Evolutionary conservation across 2,329 filamentous ascomycete species (phyloP), one percentile per base, ranked within the genome.

Genomic region (Anthostomella pinea): DNA sequence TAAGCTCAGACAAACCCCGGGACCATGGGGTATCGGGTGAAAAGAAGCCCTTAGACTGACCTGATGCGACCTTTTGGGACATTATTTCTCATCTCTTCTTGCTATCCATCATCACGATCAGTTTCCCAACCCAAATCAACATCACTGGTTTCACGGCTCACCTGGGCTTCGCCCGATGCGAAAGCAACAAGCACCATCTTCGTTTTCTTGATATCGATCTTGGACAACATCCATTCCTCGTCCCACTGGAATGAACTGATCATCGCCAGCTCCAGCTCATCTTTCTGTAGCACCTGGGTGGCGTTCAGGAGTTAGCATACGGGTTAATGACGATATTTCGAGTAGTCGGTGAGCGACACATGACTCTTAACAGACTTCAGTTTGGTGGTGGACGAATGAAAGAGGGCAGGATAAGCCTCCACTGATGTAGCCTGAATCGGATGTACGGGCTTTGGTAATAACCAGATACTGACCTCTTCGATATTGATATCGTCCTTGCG

Each of bases 241-340:
- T 97, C 84, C 81, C 87, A 93, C 57, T 91, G 80, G 51, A 85
- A 97, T 0, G 91, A 87, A 50, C 89, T 95, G 5, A 97, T 66
- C 0, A 97, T 76, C 1, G 87, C 90, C 24, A 88, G 76, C 33
- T 85, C 69, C 7, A 97, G 69, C 9, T 81, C 73, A 2, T 77
- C 65, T 43, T 79, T 82, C 58, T 95, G 85, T 1, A 96, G 63
- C 0, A 96, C 77, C 58, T 96, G n/a, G n/a, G n/a, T n/a, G n/a
- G n/a, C n/a, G n/a, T n/a, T n/a, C n/a, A n/a, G n/a, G n/a, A n/a
- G n/a, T n/a, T n/a, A n/a, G n/a, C n/a, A n/a, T n/a, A n/a, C n/a
- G n/a, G n/a, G n/a, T n/a, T n/a, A n/a, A n/a, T n/a, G n/a, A n/a
- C n/a, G n/a, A n/a, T n/a, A n/a, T n/a, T n/a, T n/a, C n/a, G n/a